A percentile compares a stretch with the other conserved stretches of the same genome.
These are phyloP conservation scores for Podaxis mareebaensis DNA, from an alignment of 768 basidiomycete genomes.

Conservation along the genomic window DNA sequence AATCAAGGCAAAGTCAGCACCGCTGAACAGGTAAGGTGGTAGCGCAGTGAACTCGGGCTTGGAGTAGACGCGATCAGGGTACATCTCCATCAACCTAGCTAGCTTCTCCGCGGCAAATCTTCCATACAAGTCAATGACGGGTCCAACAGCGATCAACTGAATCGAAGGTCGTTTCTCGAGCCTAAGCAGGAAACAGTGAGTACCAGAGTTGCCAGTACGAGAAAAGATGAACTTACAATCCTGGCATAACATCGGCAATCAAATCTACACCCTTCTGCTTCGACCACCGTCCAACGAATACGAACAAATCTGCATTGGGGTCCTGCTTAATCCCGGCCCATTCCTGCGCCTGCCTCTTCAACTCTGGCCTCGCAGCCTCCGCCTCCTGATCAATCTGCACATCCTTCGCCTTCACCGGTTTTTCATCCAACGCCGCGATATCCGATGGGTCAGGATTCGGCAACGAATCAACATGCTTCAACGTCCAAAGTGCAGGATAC, in stretches of 20 bases:
- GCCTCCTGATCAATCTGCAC: conserved; percentile 78
- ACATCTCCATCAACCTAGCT: conserved; percentile 90
- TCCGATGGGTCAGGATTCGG: conserved; percentile 96
- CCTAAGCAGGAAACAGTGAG: conserved; percentile 36
- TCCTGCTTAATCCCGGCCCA: conserved; percentile 95
- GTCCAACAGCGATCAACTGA: conserved; percentile 87
- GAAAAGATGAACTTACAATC: conserved; percentile 53
- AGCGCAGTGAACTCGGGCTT: conserved; percentile 96
- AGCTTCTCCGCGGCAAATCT: conserved; percentile 95
- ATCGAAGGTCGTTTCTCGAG: conserved; percentile 84
- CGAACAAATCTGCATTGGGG: conserved; percentile 86
- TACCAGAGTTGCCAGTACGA: not conserved
- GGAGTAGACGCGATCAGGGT: conserved; percentile 92
- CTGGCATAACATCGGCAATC: conserved; percentile 94
- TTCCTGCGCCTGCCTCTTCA: conserved; percentile 91
- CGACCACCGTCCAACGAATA: conserved; percentile 97
- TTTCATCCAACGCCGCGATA: conserved; percentile 89
- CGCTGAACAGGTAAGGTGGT: conserved; percentile 91
- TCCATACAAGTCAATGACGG: conserved; percentile 94
- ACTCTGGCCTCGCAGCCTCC: conserved; percentile 88
- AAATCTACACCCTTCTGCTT: conserved; percentile 98
- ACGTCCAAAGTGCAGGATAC: conserved; percentile 94
- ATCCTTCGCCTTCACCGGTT: conserved; percentile 66
- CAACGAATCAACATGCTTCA: conserved; percentile 92
- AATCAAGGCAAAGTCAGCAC: conserved; percentile 94